Conservation (phyloP, 2,329 filamentous ascomycete species). For the Pleochaeta shiraiana region DNA sequence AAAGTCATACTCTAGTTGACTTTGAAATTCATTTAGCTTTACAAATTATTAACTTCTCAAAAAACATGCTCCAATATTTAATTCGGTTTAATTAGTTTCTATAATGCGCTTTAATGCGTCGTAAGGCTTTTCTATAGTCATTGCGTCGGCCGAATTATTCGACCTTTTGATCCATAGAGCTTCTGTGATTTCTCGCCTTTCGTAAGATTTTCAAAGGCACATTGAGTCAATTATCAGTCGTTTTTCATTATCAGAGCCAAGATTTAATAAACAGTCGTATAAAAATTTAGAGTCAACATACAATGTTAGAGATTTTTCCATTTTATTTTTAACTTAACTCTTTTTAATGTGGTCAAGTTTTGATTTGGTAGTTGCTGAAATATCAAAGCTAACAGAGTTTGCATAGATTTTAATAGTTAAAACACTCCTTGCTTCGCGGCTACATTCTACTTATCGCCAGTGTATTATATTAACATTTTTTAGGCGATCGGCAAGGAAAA, state of each 20-base stretch:
- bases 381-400: no score
- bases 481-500: no score
- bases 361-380: no score
- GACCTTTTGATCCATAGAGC: background rate
- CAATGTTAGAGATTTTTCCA: background rate
- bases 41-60: no score
- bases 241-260: background rate
- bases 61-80: no score
- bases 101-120: background rate
- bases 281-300: background rate
- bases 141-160: background rate
- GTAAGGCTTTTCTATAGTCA: background rate
- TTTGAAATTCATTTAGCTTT: no score
- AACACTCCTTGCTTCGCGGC: no score
- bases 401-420: no score
- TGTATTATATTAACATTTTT: no score
- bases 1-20: no score
- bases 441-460: no score
- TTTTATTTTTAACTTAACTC: background rate
- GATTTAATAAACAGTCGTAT: conserved; percentile 3
- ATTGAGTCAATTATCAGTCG: conserved; percentile 2
- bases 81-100: no score
- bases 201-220: background rate
- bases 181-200: background rate
- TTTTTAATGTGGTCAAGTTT: background rate